phyloP scores from a whole-genome alignment of 2,329 filamentous ascomycete genomes.

The Pyrenophora tritici-repentis region DNA sequence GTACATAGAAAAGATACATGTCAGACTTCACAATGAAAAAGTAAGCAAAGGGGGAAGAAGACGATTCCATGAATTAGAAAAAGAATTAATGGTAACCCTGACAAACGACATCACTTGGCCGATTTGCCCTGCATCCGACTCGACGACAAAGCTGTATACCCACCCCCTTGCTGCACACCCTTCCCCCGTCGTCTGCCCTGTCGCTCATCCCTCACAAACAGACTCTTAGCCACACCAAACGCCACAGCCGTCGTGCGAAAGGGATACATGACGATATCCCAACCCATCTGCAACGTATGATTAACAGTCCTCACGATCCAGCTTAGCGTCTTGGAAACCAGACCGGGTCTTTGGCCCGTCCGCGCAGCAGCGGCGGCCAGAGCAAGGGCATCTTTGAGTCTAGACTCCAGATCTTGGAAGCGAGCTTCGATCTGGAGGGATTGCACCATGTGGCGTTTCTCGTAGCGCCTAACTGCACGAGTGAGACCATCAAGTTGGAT shows the following conservation, averaged over 20 bases:
- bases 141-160: conserved; percentile 29
- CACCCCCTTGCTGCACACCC: conserved; percentile 22
- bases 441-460: conserved; percentile 81
- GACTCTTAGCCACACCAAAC: conserved; percentile 21
- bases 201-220: conserved; percentile 30
- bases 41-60: no score
- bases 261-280: conserved; percentile 40
- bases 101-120: conserved; percentile 17
- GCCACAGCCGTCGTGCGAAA: conserved; percentile 27
- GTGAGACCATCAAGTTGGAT: conserved; percentile 87
- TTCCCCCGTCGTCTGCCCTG: conserved; percentile 32
- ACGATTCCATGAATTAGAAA: no score
- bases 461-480: conserved; percentile 85
- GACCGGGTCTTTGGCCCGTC: conserved; percentile 43
- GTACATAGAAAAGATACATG: no score
- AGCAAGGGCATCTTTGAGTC: conserved; percentile 76
- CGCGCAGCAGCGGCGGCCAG: conserved; percentile 72
- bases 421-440: conserved; percentile 76
- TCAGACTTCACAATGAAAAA: no score
- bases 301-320: conserved; percentile 33
- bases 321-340: conserved; percentile 34
- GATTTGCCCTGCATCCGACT: conserved; percentile 39
- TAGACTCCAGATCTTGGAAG: conserved; percentile 71
- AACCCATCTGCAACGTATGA: conserved; percentile 29
- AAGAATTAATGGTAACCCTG: not conserved